phyloP scores from a whole-genome alignment of 129 eudicot genomes.

The Helianthus annuus region DNA sequence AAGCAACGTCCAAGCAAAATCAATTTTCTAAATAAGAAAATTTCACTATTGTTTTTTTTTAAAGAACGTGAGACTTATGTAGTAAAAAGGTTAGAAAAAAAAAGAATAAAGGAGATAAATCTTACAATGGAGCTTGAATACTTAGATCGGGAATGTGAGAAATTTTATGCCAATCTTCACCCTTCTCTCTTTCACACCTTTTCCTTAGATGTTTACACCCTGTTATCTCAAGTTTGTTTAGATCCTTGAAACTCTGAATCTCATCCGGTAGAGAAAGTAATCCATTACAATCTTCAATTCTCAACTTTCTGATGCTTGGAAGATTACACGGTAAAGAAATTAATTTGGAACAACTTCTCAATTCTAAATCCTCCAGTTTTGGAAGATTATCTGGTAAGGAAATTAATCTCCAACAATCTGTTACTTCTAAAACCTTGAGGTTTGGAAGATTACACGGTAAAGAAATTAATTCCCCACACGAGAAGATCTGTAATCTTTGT shows the following conservation, averaged over 20 bases:
- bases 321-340: neutral
- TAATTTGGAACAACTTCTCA: neutral
- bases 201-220: neutral
- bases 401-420: too few relatives aligned
- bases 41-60: too few relatives aligned
- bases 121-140: too few relatives aligned
- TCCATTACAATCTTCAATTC: neutral
- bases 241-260: neutral
- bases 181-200: constrained; percentile 14
- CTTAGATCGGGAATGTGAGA: constrained; percentile 3
- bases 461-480: neutral
- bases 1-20: too few relatives aligned
- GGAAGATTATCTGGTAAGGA: constrained; percentile 4
- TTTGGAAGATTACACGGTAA: too few relatives aligned
- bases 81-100: too few relatives aligned
- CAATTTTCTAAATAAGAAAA: too few relatives aligned
- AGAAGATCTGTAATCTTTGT: neutral
- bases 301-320: neutral
- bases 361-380: neutral
- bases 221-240: neutral
- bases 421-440: too few relatives aligned
- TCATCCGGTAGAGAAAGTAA: constrained; percentile 9
- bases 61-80: too few relatives aligned
- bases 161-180: constrained; percentile 19
- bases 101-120: too few relatives aligned